These are phyloP conservation scores for Tetrapisispora taiwanensis DNA, from an alignment of 805 yeast genomes.

Conservation along the genomic window DNA sequence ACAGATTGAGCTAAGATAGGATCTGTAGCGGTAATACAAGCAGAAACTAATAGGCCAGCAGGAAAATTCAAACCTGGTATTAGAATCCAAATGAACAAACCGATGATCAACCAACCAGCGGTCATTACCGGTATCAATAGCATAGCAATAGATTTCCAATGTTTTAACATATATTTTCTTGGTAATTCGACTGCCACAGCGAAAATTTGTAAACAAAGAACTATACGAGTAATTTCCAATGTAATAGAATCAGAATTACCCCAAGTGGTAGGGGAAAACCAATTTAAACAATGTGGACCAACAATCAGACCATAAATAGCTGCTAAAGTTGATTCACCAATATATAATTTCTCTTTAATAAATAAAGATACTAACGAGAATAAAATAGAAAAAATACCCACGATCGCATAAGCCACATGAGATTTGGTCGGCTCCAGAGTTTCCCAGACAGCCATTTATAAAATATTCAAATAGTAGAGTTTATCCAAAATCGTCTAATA, in stretches of 20 bases:
- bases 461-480: too few species aligned
- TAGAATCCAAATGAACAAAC: constrained; percentile 66
- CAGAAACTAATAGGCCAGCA: constrained; percentile 64
- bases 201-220: constrained; percentile 77
- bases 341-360: constrained; percentile 72
- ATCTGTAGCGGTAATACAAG: constrained; percentile 91
- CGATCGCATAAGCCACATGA: constrained; percentile 79
- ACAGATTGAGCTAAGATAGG: constrained; percentile 94
- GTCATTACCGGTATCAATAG: constrained; percentile 84
- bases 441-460: constrained; percentile 26
- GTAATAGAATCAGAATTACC: constrained; percentile 78
- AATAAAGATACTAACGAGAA: constrained; percentile 75
- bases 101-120: constrained; percentile 76
- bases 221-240: constrained; percentile 71
- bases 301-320: constrained; percentile 75
- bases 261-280: constrained; percentile 82
- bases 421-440: constrained; percentile 41
- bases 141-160: constrained; percentile 67
- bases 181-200: constrained; percentile 94
- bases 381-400: constrained; percentile 71
- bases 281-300: constrained; percentile 76
- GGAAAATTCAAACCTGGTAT: constrained; percentile 66
- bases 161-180: constrained; percentile 74
- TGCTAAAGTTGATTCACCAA: constrained; percentile 89
- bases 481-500: too few species aligned